Evolutionary conservation across 352 stramenopile species (phyloP).

Genomic region (Phytophthora cactorum): DNA sequence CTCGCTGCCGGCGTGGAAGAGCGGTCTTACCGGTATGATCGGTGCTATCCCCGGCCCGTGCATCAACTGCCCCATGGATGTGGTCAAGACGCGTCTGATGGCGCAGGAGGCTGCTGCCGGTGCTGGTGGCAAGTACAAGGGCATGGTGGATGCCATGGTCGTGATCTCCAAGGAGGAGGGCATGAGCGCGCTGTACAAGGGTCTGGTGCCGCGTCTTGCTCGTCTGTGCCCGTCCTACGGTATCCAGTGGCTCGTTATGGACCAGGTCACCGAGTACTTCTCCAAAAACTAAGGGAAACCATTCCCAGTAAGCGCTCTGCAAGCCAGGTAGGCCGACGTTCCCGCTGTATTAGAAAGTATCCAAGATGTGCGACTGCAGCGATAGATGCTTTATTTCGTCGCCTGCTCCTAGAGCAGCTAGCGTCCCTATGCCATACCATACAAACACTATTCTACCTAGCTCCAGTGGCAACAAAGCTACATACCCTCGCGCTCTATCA

Average conservation of each 20-base stretch:
- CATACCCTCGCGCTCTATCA: too few relatives aligned
- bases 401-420: slow-evolving; percentile 10
- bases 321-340: slow-evolving; percentile 9
- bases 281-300: slow-evolving; percentile 47
- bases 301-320: background rate
- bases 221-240: slow-evolving; percentile 88
- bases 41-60: slow-evolving; percentile 86
- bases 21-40: slow-evolving; percentile 93
- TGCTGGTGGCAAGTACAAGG: slow-evolving; percentile 94
- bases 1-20: slow-evolving; percentile 94
- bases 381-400: slow-evolving; percentile 35
- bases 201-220: slow-evolving; percentile 95
- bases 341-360: background rate
- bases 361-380: slow-evolving; percentile 11
- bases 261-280: slow-evolving; percentile 81
- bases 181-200: slow-evolving; percentile 95
- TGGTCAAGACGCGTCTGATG: slow-evolving; percentile 97
- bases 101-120: slow-evolving; percentile 89
- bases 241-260: slow-evolving; percentile 90
- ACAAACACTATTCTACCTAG: slow-evolving; percentile 26
- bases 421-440: slow-evolving; percentile 12
- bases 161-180: slow-evolving; percentile 96
- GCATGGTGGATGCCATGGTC: slow-evolving; percentile 90
- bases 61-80: slow-evolving; percentile 93
- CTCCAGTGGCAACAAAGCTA: too few relatives aligned